phyloP scores from a whole-genome alignment of 1,284 basidiomycete species.

The Trichosporon ovoides region DNA sequence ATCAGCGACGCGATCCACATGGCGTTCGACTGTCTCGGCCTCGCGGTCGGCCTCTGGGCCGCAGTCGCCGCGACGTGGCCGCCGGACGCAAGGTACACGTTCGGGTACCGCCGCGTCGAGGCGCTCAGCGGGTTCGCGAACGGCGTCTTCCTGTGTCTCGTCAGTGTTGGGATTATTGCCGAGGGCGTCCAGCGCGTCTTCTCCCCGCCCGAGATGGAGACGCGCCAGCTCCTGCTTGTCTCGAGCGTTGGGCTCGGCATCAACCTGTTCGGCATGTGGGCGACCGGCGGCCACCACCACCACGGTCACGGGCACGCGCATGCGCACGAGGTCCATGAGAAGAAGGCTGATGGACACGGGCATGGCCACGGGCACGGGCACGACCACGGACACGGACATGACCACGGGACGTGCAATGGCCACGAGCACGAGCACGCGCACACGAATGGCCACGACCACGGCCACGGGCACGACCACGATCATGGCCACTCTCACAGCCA shows the following conservation, averaged over 20 bases:
- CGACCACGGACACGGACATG: conserved; percentile 23
- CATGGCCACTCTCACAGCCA: background rate
- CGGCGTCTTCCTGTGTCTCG: conserved; percentile 91
- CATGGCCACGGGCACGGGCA: conserved; percentile 42
- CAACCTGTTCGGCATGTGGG: conserved; percentile 98
- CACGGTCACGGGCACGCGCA: conserved; percentile 59
- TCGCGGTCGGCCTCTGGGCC: conserved; percentile 90
- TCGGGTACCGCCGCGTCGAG: conserved; percentile 97
- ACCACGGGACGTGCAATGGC: conserved; percentile 12
- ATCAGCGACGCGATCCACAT: conserved; percentile 99
- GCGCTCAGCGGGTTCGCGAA: conserved; percentile 98
- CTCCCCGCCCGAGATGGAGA: conserved; percentile 98
- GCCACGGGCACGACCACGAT: background rate
- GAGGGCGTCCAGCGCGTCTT: conserved; percentile 92
- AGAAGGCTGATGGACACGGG: conserved; percentile 8
- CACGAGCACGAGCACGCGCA: conserved; percentile 4
- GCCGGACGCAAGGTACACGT: conserved; percentile 88
- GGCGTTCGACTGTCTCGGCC: conserved; percentile 98
- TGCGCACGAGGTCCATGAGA: conserved; percentile 29
- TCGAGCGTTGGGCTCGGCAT: conserved; percentile 83
- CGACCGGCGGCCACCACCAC: conserved; percentile 92
- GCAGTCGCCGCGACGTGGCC: conserved; percentile 98
- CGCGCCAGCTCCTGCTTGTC: conserved; percentile 83
- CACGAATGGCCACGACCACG: background rate
- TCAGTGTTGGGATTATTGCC: conserved; percentile 96